Percentiles rank a stretch among this genome's conserved stretches.
These are phyloP conservation scores for Fomes fomentarius DNA, from an alignment of 1,284 basidiomycete species.

Conservation along the genomic window DNA sequence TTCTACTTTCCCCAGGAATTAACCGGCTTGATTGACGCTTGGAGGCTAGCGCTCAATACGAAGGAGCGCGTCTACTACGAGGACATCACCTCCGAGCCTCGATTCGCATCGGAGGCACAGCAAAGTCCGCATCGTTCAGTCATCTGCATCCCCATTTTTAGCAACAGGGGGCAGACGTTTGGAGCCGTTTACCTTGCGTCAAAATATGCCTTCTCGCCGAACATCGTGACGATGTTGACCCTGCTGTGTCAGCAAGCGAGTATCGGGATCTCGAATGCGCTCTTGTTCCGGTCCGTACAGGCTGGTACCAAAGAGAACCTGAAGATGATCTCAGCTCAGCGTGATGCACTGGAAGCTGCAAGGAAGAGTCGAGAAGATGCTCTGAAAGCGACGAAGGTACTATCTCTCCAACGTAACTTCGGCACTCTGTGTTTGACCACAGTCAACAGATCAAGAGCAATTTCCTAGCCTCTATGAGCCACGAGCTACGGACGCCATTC, in stretches of 20 bases:
- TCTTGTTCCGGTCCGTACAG: conserved; percentile 73
- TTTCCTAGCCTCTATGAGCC: conserved; percentile 76
- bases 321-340: conserved; percentile 72
- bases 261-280: conserved; percentile 70
- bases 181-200: conserved; percentile 55
- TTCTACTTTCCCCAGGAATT: not conserved
- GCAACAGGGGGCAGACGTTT: conserved; percentile 69
- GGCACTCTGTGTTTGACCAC: not conserved
- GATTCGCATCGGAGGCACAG: conserved; percentile 66
- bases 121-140: conserved; percentile 61
- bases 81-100: conserved; percentile 62
- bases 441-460: conserved; percentile 67
- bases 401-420: too few relatives aligned
- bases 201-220: conserved; percentile 63
- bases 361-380: conserved; percentile 71
- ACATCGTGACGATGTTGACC: conserved; percentile 62
- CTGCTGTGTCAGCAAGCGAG: conserved; percentile 74
- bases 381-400: conserved; percentile 68
- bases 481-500: conserved; percentile 73
- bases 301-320: conserved; percentile 70
- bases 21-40: not conserved
- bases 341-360: conserved; percentile 66
- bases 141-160: conserved; percentile 70
- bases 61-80: conserved; percentile 63
- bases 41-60: conserved; percentile 57